These are phyloP conservation scores for Pleurostoma richardsiae DNA, from an alignment of 2,329 filamentous ascomycete genomes.

Conservation along the genomic window DNA sequence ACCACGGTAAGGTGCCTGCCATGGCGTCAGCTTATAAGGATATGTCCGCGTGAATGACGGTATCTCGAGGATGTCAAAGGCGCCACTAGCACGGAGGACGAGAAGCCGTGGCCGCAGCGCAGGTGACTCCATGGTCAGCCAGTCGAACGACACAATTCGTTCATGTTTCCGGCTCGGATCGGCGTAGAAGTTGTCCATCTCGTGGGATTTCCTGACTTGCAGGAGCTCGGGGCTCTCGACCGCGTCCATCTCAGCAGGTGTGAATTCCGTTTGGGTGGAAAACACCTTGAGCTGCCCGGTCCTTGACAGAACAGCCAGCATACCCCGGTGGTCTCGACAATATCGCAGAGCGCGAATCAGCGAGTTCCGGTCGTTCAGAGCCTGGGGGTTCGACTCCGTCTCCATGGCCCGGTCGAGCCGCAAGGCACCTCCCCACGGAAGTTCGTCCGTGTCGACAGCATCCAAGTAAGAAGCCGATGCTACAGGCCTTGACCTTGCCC, in stretches of 20 bases:
- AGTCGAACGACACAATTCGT: conserved; percentile 63
- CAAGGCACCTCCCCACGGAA: conserved; percentile 59
- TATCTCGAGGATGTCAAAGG: conserved; percentile 57
- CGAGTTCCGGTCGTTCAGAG: conserved; percentile 47
- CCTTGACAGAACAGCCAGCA: conserved; percentile 56
- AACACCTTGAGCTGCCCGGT: conserved; percentile 60
- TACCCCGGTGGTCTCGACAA: conserved; percentile 56
- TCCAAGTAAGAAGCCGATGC: conserved; percentile 51
- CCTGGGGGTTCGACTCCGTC: conserved; percentile 41
- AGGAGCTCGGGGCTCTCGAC: conserved; percentile 53
- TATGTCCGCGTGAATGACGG: conserved; percentile 54
- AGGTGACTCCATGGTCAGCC: conserved; percentile 55
- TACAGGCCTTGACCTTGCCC: conserved; percentile 48
- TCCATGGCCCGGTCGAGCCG: conserved; percentile 53
- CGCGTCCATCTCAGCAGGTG: conserved; percentile 30
- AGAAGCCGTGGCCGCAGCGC: conserved; percentile 53
- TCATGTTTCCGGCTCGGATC: conserved; percentile 49
- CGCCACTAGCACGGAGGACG: conserved; percentile 54
- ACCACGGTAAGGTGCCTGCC: conserved; percentile 54
- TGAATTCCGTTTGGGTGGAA: conserved; percentile 51
- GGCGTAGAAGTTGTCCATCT: conserved; percentile 55
- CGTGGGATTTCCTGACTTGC: conserved; percentile 53
- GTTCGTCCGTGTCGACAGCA: conserved; percentile 54
- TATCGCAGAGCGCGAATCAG: conserved; percentile 59
- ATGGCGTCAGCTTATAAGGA: conserved; percentile 55